Evolutionary conservation across 352 stramenopile species (phyloP), one percentile per base, ranked within the genome.

Genomic region (Phytophthora colocasiae): DNA sequence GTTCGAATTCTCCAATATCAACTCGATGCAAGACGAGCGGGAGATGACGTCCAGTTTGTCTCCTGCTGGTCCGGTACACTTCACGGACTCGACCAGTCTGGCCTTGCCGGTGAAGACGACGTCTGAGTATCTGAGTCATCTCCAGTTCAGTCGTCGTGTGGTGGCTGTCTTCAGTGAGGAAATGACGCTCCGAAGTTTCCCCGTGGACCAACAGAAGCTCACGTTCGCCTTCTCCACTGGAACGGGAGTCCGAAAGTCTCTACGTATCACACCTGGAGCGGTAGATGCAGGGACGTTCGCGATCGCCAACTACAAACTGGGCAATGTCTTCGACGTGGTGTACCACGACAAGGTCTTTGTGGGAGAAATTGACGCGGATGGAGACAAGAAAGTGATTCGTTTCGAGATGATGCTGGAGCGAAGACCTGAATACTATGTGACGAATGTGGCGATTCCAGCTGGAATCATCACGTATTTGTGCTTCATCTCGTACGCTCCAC

Each of bases 361-460:
- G 1, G 72, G 77, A 10, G 61, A 73, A 2, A 71, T 88, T 10
- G 59, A 78, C 6, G 61, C 78, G 12, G 59, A 61, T 2, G 66
- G 71, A 1, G 58, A 71, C 17, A 77, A 75, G 52, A 85, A 84
- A 44, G 41, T 66, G 10, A 83, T 89, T 45, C 55, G 58, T 5
- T 87, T 91, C 29, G 76, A 87, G 50, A 77, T 91, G 62, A 82
- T 89, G 64, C 60, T 91, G 17, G 69, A 85, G 49, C 78, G 83
- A 2, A 56, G 63, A 15, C 78, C 72, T 17, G 67, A 58, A 3
- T 91, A 87, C 62, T 87, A 87, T 58, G 54, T 91, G 39, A 86
- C 69, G 32, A 89, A 90, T 26, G 68, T 87, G 6, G 72, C 74
- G 1, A 67, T 87, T 39, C 76, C 78, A 9, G 69, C 73, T 1